Evolutionary conservation across 2,329 filamentous ascomycete genomes (phyloP).

Genomic region (Diaporthe humulicola): DNA sequence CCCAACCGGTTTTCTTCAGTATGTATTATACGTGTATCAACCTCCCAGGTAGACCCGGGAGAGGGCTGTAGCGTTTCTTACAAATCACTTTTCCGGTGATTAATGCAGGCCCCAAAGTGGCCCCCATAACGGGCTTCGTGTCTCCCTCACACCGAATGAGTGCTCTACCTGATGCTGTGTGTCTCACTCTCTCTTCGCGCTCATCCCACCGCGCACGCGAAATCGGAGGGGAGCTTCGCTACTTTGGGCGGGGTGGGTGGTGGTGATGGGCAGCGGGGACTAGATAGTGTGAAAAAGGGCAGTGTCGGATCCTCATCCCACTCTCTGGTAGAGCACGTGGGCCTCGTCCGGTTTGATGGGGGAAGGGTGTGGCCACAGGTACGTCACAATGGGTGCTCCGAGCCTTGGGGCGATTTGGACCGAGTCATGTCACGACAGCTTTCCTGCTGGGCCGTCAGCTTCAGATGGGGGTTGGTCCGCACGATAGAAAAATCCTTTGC

Average conservation of each 20-base stretch:
- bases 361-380: slow-evolving; percentile 22
- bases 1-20: background rate
- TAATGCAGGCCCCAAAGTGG: background rate
- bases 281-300: background rate
- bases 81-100: background rate
- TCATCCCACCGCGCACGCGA: background rate
- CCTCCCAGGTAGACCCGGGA: background rate
- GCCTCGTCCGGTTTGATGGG: background rate
- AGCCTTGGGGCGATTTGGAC: slow-evolving; percentile 3
- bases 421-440: slow-evolving; percentile 36
- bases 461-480: background rate
- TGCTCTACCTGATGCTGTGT: background rate
- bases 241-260: too few relatives aligned
- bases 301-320: slow-evolving; percentile 6
- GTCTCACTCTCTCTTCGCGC: slow-evolving; percentile 1
- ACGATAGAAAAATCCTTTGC: background rate
- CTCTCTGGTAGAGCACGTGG: slow-evolving; percentile 20
- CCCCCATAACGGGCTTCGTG: background rate
- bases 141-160: background rate
- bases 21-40: background rate
- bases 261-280: too few relatives aligned
- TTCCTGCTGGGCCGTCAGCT: slow-evolving; percentile 2
- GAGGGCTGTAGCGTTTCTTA: slow-evolving; percentile 2
- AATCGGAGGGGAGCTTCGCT: slow-evolving; percentile 11
- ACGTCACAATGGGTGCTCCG: slow-evolving; percentile 33